Percentiles rank a stretch among this genome's conserved stretches.
These are phyloP conservation scores for Apiospora rasikravindrae DNA, from an alignment of 2,329 filamentous ascomycete genomes.

Conservation along the genomic window DNA sequence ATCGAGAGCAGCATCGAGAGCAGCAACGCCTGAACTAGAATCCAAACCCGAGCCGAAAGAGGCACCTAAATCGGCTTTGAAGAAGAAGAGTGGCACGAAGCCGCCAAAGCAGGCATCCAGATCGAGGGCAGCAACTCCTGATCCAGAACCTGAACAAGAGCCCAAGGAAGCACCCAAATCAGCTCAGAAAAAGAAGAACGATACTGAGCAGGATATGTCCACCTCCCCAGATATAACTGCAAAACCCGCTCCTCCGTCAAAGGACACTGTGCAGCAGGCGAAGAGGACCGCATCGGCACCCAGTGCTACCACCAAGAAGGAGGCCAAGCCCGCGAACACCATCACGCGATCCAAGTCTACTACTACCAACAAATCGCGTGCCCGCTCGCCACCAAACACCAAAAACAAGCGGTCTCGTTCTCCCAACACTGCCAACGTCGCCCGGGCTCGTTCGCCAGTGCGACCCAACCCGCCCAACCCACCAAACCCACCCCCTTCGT, in stretches of 20 bases:
- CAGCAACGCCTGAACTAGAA: constrained; percentile 24
- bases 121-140: constrained; percentile 10
- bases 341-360: neutral
- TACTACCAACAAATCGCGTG: neutral
- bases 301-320: constrained; percentile 5
- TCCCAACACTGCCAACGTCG: neutral
- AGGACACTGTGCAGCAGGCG: constrained; percentile 22
- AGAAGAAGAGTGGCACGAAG: constrained; percentile 9
- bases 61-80: neutral
- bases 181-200: neutral
- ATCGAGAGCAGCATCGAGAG: constrained; percentile 25
- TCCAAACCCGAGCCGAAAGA: constrained; percentile 21
- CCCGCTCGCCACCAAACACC: constrained; percentile 8
- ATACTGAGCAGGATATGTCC: neutral
- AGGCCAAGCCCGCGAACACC: neutral
- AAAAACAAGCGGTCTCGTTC: neutral
- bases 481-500: constrained; percentile 39
- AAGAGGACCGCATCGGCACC: constrained; percentile 30
- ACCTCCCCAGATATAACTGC: constrained; percentile 15
- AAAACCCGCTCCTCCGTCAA: constrained; percentile 22
- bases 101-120: neutral
- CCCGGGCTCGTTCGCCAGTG: constrained; percentile 31
- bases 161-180: neutral
- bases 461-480: constrained; percentile 32
- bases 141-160: neutral